Base-by-base conservation (phyloP, 2,329 filamentous ascomycete species). In the Ophiostoma populinum region DNA sequence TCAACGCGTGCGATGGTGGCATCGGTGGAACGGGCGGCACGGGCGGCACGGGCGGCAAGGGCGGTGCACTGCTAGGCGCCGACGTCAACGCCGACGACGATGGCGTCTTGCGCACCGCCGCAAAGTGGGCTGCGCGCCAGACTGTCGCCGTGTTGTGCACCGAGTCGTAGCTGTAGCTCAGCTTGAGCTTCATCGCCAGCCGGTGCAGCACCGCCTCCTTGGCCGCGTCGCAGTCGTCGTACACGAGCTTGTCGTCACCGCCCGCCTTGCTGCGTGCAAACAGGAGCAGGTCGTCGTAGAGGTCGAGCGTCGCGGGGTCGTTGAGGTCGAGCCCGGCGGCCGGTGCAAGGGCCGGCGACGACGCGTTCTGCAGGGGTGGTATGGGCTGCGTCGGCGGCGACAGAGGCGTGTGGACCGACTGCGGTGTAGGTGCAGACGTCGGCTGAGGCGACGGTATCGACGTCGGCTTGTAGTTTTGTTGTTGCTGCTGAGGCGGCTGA, bases 161-260 rank as follows among this genome's bases (percentile, higher is more conserved):
- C 1, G 46, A 44, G 17, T 51, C 46, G 26, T 49, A 49, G 25
- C 42, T 46, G 37, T 51, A 51, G 27, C 43, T 47, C 17, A 51
- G 43, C 9, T 45, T 45, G 5, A 50, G 43, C 31, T 46, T 46
- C 26, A 51, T 42, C 11, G 49, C 46, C 17, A 51, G 37, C 5
- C 37, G 40, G 35, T 49, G 47, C 36, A 51, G 22, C 7, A 48
- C 27, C 20, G 45, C 38, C n/a, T 48, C 48, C 28, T 51, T 49
- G 25, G 44, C 38, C 1, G 43, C 31, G 17, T 49, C 44, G 32
- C 47, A 51, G 26, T 46, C 42, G 28, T 46, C 45, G 31, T 50
- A 51, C 7, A 43, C 24, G 12, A 51, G 44, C 39, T 47, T 46
- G 29, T 47, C 43, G 5, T 45, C 39, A 1, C 35, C 40, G 26